Percentiles rank a stretch among this genome's conserved stretches.
Conservation (phyloP, 148 eudicot species). For the Rhododendron molle region DNA sequence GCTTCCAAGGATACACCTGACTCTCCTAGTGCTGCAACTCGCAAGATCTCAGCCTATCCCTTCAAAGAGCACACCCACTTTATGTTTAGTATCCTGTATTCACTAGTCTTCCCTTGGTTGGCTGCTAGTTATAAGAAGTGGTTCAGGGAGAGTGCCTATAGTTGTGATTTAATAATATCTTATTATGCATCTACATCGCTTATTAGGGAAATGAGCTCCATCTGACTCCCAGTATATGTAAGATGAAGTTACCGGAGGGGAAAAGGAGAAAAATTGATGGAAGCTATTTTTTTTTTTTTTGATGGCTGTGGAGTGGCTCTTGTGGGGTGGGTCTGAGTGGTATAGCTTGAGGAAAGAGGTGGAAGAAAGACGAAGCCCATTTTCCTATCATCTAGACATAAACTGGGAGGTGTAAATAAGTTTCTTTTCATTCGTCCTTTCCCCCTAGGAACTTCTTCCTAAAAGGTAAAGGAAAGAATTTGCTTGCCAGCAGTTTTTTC, state of each 20-base stretch:
- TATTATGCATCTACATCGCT: neutral
- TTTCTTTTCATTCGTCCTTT: neutral
- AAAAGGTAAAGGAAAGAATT: neutral
- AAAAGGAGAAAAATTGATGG: neutral
- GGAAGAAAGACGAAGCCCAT: neutral
- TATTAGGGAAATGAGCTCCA: neutral
- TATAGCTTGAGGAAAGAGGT: neutral
- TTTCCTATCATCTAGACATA: neutral
- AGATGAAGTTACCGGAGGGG: neutral
- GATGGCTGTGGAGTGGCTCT: neutral
- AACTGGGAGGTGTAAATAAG: neutral
- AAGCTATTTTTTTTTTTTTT: neutral
- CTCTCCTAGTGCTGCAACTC: no score
- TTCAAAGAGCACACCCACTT: neutral
- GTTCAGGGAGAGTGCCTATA: neutral
- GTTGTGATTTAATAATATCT: neutral
- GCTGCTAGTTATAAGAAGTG: neutral
- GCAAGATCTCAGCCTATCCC: no score
- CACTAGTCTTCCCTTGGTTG: conserved; percentile 5
- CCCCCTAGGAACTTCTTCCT: neutral
- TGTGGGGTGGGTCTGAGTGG: neutral
- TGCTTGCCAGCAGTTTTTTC: neutral
- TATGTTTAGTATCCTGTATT: neutral
- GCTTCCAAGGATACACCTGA: no score
- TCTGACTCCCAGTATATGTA: neutral